Evolutionary conservation across 257 asterid species (phyloP).

Genomic region (Solanum corneliomulleri): DNA sequence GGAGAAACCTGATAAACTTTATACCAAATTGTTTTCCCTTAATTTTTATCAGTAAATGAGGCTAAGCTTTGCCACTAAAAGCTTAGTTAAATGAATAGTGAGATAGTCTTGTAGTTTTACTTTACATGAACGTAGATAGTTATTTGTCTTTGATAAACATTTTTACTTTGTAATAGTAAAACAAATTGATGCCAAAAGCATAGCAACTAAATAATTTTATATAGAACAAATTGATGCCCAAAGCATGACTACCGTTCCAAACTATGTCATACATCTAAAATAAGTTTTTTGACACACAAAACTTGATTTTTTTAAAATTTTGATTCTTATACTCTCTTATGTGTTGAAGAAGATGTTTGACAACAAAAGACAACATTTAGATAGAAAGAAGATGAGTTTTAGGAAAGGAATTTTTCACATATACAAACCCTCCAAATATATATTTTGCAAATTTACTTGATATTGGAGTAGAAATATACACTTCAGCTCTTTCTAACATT

Average conservation of each 20-base stretch:
- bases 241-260: background rate
- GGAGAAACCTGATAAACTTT: background rate
- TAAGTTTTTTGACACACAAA: too few relatives aligned
- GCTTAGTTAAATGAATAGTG: background rate
- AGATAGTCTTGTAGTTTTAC: background rate
- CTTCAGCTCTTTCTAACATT: background rate
- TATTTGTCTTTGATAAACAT: background rate
- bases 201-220: too few relatives aligned
- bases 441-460: background rate
- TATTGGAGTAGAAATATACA: background rate
- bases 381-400: background rate
- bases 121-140: background rate
- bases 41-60: background rate
- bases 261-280: too few relatives aligned
- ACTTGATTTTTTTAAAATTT: too few relatives aligned
- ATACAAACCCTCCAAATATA: background rate
- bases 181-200: background rate
- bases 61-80: background rate
- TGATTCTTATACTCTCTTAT: background rate
- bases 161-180: background rate
- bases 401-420: background rate
- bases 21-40: background rate
- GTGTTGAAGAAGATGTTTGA: background rate
- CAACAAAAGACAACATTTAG: background rate
- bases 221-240: background rate